Conservation (phyloP, 2,329 filamentous ascomycete species). For the Elsinoe fawcettii region DNA sequence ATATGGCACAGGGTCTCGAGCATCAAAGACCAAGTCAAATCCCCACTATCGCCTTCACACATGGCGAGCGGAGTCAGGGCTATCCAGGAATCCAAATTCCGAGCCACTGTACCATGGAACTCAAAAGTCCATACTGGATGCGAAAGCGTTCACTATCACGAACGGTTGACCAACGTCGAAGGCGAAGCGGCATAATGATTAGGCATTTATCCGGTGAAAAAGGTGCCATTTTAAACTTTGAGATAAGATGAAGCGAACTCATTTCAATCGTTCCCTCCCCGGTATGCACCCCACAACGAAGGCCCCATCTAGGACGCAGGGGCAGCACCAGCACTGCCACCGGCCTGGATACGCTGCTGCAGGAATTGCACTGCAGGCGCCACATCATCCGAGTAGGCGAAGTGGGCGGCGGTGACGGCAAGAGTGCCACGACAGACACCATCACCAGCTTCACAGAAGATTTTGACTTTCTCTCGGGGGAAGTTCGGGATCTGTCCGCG, state of each 20-base stretch:
- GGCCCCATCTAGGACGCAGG: neutral
- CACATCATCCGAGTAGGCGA: conserved; percentile 18
- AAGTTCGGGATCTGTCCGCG: conserved; percentile 30
- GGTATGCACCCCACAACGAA: neutral
- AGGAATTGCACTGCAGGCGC: conserved; percentile 3
- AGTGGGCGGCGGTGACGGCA: conserved; percentile 24
- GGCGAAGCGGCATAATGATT: neutral
- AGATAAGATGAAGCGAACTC: neutral
- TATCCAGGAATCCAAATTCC: neutral
- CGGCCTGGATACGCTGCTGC: neutral
- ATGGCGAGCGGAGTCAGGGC: neutral
- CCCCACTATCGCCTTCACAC: neutral
- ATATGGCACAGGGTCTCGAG: too few relatives aligned
- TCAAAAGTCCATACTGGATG: neutral
- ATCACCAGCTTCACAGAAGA: conserved; percentile 27
- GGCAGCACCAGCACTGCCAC: neutral
- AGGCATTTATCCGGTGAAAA: neutral
- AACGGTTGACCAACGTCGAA: neutral
- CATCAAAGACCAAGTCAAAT: too few relatives aligned
- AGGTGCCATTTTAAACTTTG: neutral
- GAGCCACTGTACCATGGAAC: neutral
- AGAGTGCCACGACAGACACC: conserved; percentile 24
- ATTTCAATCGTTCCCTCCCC: neutral
- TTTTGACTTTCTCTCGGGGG: conserved; percentile 22
- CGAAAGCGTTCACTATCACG: neutral